Evolutionary conservation across 2,329 filamentous ascomycete genomes (phyloP).

Genomic region (Aureobasidium vineae): DNA sequence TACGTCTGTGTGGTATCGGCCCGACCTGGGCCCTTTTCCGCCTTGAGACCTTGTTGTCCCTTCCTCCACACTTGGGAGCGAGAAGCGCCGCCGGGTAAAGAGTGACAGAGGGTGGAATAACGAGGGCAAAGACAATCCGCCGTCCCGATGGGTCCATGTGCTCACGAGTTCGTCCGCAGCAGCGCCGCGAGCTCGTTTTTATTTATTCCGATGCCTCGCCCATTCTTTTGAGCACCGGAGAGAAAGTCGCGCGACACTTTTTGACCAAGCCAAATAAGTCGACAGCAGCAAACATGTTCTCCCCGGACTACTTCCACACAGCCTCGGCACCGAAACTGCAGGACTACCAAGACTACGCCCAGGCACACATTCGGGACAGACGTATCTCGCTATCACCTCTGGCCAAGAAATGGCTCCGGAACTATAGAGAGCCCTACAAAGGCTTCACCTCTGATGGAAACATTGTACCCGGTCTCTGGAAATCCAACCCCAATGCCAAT

Average conservation of each 20-base stretch:
- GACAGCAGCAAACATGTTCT: constrained; percentile 10
- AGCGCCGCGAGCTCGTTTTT: constrained; percentile 22
- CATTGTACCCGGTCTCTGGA: constrained; percentile 32
- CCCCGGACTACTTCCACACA: constrained; percentile 19
- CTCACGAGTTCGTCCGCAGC: constrained; percentile 21
- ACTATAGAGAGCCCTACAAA: constrained; percentile 61
- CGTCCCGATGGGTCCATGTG: constrained; percentile 14
- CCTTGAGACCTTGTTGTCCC: constrained; percentile 1
- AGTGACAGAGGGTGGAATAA: constrained; percentile 6
- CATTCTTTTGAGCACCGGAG: not conserved
- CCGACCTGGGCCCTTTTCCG: constrained; percentile 19
- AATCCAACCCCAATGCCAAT: constrained; percentile 30
- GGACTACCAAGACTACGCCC: constrained; percentile 8
- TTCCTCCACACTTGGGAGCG: constrained; percentile 5
- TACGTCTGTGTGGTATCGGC: constrained; percentile 17
- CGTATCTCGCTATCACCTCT: constrained; percentile 33
- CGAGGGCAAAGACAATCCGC: not conserved
- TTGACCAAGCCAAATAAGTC: not conserved
- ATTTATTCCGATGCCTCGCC: constrained; percentile 20
- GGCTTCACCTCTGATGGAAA: constrained; percentile 66
- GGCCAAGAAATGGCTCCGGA: constrained; percentile 33
- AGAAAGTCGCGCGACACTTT: constrained; percentile 7
- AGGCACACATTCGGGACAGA: constrained; percentile 15
- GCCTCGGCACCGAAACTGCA: constrained; percentile 8
- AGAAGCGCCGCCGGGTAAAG: constrained; percentile 20